phyloP scores from a whole-genome alignment of 2,329 filamentous ascomycete species.

The Colletotrichum sp. region DNA sequence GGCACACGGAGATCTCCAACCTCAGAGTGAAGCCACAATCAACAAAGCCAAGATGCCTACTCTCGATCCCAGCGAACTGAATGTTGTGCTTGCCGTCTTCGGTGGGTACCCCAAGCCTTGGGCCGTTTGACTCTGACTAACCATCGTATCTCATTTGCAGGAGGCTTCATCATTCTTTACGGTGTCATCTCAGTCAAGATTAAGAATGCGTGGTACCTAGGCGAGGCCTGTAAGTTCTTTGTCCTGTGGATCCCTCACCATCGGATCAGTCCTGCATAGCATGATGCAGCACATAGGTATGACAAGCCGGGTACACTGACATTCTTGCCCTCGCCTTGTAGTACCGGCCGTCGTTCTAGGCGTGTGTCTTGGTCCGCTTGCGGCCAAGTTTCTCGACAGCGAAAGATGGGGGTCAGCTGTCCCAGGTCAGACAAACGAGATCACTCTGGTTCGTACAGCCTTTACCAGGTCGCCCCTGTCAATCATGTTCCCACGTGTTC shows the following conservation, averaged over 20 bases:
- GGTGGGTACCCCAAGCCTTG: constrained; percentile 33
- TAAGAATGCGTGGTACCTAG: constrained; percentile 57
- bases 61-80: constrained; percentile 38
- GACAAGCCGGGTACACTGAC: background rate
- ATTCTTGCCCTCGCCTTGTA: constrained; percentile 25
- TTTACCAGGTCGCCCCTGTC: background rate
- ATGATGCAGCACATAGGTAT: background rate
- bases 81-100: constrained; percentile 51
- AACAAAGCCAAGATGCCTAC: constrained; percentile 23
- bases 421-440: constrained; percentile 32
- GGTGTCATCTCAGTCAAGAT: constrained; percentile 57
- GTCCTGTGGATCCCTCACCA: background rate
- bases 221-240: constrained; percentile 51
- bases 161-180: constrained; percentile 51
- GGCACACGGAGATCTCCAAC: background rate
- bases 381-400: constrained; percentile 55
- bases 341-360: constrained; percentile 61
- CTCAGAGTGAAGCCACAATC: background rate
- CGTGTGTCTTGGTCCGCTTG: constrained; percentile 57
- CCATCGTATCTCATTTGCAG: constrained; percentile 25
- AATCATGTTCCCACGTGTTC: no score
- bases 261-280: background rate
- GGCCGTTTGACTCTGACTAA: background rate
- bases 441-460: constrained; percentile 39
- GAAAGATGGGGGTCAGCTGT: constrained; percentile 41